Evolutionary conservation across 345 rosid genomes (phyloP).

Genomic region (Microthlaspi erraticum): DNA sequence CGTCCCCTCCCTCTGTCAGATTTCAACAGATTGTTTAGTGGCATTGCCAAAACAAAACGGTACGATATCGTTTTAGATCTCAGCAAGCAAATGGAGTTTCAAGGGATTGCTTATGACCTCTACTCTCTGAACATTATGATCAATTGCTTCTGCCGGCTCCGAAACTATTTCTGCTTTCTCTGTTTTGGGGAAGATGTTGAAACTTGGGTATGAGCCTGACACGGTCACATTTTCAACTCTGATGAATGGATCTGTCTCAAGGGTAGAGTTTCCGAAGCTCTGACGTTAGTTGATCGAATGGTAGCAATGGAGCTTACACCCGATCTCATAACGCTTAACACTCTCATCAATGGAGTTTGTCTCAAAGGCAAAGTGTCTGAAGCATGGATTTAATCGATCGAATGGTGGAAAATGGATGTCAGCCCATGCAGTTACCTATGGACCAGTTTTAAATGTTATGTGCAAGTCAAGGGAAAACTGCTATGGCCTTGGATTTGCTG

Average conservation of each 20-base stretch:
- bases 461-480: neutral
- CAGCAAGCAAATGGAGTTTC: neutral
- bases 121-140: neutral
- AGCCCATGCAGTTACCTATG: too few species aligned
- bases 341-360: neutral
- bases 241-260: neutral
- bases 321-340: neutral
- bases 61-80: neutral
- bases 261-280: neutral
- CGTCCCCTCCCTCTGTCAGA: constrained; percentile 2
- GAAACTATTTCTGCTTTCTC: neutral
- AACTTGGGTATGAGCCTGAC: neutral
- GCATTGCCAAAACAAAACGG: neutral
- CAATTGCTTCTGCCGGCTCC: neutral
- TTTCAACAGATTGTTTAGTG: neutral
- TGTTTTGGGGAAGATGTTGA: neutral
- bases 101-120: neutral
- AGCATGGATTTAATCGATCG: neutral
- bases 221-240: neutral
- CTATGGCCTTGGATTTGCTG: neutral
- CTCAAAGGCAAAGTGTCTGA: neutral
- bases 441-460: neutral
- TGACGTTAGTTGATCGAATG: neutral
- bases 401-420: neutral
- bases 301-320: neutral